Percentiles rank a stretch among this genome's conserved stretches.
These are phyloP conservation scores for Dinochytrium kinnereticum DNA, from an alignment of 371 early-diverging fungal genomes.

Conservation along the genomic window DNA sequence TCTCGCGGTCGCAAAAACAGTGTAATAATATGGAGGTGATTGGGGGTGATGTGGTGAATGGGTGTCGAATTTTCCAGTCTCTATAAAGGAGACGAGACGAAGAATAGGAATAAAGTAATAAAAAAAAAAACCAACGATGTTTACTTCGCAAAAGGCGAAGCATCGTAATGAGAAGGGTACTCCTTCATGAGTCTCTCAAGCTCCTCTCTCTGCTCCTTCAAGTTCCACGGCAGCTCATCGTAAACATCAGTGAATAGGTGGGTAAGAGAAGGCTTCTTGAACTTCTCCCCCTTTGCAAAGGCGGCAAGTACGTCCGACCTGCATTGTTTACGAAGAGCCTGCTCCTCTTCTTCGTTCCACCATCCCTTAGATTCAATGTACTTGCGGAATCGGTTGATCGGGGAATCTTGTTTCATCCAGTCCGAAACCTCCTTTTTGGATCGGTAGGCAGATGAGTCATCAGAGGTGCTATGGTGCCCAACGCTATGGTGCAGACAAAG, in stretches of 20 bases:
- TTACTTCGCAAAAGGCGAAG: constrained; percentile 10
- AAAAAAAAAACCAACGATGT: too few relatives aligned
- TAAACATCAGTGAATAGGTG: constrained; percentile 95
- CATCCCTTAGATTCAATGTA: constrained; percentile 83
- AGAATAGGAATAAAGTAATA: too few relatives aligned
- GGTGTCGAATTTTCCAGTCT: too few relatives aligned
- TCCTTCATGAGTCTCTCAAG: constrained; percentile 76
- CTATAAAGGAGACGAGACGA: too few relatives aligned
- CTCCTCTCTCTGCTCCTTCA: constrained; percentile 80
- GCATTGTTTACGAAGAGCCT: constrained; percentile 46
- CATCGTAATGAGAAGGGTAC: constrained; percentile 87
- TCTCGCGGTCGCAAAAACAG: too few relatives aligned
- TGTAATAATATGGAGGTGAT: too few relatives aligned
- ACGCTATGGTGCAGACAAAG: constrained; percentile 49
- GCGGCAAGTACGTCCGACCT: constrained; percentile 74
- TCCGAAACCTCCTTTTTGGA: constrained; percentile 90
- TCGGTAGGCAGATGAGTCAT: constrained; percentile 95
- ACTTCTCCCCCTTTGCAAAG: constrained; percentile 85
- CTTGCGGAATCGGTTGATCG: constrained; percentile 86
- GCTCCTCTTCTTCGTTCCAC: constrained; percentile 86
- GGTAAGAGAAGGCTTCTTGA: constrained; percentile 82
- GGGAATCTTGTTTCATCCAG: constrained; percentile 89
- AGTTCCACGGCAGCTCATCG: constrained; percentile 77
- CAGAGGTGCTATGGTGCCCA: constrained; percentile 96
- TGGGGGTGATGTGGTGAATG: too few relatives aligned